A percentile compares a stretch with the other conserved stretches of the same genome.
Conservation (phyloP, 1,284 basidiomycete genomes). For the Tylopilus orsonianus region DNA sequence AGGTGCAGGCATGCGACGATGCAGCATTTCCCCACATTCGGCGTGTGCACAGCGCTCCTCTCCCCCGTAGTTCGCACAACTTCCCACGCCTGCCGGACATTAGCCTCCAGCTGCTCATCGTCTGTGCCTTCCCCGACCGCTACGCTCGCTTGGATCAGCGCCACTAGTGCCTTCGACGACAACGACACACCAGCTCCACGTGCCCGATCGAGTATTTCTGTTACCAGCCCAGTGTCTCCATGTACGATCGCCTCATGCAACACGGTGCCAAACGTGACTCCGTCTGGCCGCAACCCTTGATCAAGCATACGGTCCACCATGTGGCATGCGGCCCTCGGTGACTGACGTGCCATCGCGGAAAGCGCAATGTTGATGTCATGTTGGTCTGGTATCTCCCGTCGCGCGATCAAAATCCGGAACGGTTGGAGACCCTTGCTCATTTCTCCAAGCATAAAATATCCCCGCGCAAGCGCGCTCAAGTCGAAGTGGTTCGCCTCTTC, state of each 20-base stretch:
- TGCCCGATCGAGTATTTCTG: slow-evolving; percentile 42
- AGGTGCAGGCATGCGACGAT: slow-evolving; percentile 49
- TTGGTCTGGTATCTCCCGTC: slow-evolving; percentile 55
- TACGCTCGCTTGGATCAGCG: slow-evolving; percentile 48
- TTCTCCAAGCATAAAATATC: slow-evolving; percentile 57
- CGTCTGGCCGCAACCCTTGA: slow-evolving; percentile 48
- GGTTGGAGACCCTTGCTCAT: slow-evolving; percentile 45
- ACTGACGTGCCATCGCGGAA: slow-evolving; percentile 49
- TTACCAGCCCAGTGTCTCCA: slow-evolving; percentile 44
- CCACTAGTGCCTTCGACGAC: slow-evolving; percentile 47
- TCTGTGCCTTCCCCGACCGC: slow-evolving; percentile 27
- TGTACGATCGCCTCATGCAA: slow-evolving; percentile 53
- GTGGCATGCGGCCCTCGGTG: slow-evolving; percentile 44
- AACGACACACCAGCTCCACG: slow-evolving; percentile 38
- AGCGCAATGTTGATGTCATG: slow-evolving; percentile 65
- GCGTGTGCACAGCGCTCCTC: slow-evolving; percentile 39
- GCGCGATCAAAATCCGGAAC: slow-evolving; percentile 47
- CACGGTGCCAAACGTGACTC: slow-evolving; percentile 57
- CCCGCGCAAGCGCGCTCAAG: slow-evolving; percentile 62
- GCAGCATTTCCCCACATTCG: slow-evolving; percentile 50
- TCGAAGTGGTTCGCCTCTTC: slow-evolving; percentile 46
- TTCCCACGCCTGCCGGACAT: slow-evolving; percentile 43
- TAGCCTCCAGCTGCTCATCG: slow-evolving; percentile 28
- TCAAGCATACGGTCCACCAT: slow-evolving; percentile 51
- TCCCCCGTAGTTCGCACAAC: slow-evolving; percentile 42